Conservation (phyloP, 208 protist species). For the Trichomonas tenax region DNA sequence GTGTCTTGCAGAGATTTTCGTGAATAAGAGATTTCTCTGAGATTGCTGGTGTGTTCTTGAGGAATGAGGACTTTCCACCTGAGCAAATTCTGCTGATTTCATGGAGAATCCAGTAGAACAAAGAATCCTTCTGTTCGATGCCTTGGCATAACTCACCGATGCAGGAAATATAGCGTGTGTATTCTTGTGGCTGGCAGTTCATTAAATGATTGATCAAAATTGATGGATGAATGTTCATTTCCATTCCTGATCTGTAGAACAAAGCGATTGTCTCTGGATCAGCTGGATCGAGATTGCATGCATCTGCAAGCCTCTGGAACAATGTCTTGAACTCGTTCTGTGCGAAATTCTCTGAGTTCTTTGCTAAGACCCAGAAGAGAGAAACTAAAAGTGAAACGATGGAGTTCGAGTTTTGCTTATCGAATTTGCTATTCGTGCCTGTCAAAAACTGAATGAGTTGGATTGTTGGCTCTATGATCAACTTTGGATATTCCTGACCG, state of each 20-base stretch:
- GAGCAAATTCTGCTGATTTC: not conserved
- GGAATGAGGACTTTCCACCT: not conserved
- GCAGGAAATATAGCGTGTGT: not conserved
- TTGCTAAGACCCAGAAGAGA: not conserved
- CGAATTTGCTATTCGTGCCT: not conserved
- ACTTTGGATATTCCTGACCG: not conserved
- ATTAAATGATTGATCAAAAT: not conserved
- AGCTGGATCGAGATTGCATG: not conserved
- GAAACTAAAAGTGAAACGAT: not conserved
- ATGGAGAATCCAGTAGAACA: not conserved
- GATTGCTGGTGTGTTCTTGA: not conserved
- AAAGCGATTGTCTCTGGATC: not conserved
- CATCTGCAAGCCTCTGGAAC: not conserved
- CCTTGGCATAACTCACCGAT: not conserved
- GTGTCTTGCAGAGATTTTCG: not conserved
- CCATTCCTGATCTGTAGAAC: not conserved
- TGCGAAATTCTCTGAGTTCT: not conserved
- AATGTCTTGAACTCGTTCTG: not conserved
- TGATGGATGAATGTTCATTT: not conserved
- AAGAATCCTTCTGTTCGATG: not conserved
- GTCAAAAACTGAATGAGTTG: not conserved
- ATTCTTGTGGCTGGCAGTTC: not conserved
- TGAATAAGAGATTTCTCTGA: not conserved
- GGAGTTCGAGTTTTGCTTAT: not conserved
- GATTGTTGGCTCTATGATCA: not conserved